Evolutionary conservation across 441 rosid species (phyloP).

Genomic region (Raphanus hybrid): DNA sequence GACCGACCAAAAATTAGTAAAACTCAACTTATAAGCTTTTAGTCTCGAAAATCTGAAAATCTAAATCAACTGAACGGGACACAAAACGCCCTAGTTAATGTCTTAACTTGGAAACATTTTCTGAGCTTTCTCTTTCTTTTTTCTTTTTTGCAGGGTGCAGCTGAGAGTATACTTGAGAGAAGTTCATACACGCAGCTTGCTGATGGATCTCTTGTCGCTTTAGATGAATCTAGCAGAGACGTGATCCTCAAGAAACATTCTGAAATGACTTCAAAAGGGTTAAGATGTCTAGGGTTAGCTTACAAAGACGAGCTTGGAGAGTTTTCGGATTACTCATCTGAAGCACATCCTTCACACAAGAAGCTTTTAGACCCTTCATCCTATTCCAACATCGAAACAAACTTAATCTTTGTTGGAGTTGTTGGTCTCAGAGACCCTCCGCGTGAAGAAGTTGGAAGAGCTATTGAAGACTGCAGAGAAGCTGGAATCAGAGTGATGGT

Average conservation of each 20-base stretch:
- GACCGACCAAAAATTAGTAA: too few relatives aligned
- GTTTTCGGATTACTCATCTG: constrained; percentile 70
- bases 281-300: constrained; percentile 86
- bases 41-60: too few relatives aligned
- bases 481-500: constrained; percentile 92
- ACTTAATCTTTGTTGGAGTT: constrained; percentile 73
- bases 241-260: constrained; percentile 59
- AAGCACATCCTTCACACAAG: constrained; percentile 80
- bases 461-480: constrained; percentile 76
- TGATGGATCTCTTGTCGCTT: constrained; percentile 73
- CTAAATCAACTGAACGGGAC: too few relatives aligned
- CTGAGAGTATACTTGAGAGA: constrained; percentile 83
- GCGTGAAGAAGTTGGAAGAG: constrained; percentile 77
- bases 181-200: constrained; percentile 78
- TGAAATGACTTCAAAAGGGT: constrained; percentile 85
- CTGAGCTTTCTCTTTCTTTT: neutral
- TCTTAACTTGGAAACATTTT: neutral
- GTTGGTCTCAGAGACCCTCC: constrained; percentile 96
- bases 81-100: too few relatives aligned
- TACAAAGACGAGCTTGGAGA: constrained; percentile 83
- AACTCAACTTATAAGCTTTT: too few relatives aligned
- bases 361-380: constrained; percentile 80
- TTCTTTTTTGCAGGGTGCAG: constrained; percentile 69
- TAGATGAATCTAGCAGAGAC: constrained; percentile 75
- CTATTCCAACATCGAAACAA: constrained; percentile 72